Percentiles rank a stretch among this genome's conserved stretches.
Evolutionary conservation across 768 basidiomycete genomes (phyloP).

Genomic region (Leccinum incarnatum): DNA sequence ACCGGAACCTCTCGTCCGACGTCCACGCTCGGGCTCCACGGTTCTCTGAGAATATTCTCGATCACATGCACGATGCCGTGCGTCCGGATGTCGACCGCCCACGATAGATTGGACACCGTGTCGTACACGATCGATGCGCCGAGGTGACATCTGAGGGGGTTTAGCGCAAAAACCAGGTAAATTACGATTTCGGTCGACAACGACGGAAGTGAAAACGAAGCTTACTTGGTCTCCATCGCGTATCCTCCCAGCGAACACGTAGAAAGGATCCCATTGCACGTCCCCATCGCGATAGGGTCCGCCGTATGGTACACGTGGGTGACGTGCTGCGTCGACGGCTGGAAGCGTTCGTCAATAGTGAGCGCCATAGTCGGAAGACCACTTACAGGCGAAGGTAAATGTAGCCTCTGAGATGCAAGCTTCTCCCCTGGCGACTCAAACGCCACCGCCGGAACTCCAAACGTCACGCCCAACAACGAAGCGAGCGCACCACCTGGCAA

Average conservation of each 20-base stretch:
- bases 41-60: conserved; percentile 63
- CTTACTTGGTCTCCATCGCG: conserved; percentile 75
- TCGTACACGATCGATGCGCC: conserved; percentile 89
- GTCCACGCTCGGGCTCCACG: conserved; percentile 68
- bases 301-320: conserved; percentile 94
- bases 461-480: conserved; percentile 81
- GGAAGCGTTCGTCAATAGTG: neutral
- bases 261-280: conserved; percentile 77
- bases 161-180: neutral
- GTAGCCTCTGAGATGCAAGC: conserved; percentile 74
- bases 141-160: conserved; percentile 67
- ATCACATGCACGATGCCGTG: conserved; percentile 82
- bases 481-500: conserved; percentile 63
- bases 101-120: conserved; percentile 81
- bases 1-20: conserved; percentile 62
- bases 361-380: neutral
- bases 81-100: conserved; percentile 79
- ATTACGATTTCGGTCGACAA: neutral
- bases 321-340: conserved; percentile 76
- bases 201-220: conserved; percentile 3
- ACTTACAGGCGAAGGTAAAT: conserved; percentile 80
- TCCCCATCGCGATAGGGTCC: conserved; percentile 91
- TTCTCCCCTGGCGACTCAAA: conserved; percentile 90
- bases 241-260: conserved; percentile 87
- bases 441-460: conserved; percentile 82